Conservation (phyloP, 179 eudicot species). For the Monotropa hypopitys region DNA sequence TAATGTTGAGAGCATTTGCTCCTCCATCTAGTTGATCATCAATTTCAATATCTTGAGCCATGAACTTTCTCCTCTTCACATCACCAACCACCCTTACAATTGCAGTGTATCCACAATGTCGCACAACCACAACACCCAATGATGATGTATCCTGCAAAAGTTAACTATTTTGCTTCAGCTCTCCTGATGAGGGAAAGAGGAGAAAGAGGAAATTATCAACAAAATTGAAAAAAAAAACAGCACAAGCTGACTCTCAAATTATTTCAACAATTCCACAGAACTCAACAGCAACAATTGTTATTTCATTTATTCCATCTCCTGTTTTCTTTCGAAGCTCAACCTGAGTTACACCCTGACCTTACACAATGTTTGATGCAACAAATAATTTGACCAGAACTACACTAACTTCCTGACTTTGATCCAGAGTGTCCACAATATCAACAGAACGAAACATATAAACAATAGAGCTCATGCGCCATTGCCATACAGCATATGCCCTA, state of each 20-base stretch:
- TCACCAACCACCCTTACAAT: slow-evolving; percentile 64
- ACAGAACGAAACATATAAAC: neutral
- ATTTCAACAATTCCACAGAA: neutral
- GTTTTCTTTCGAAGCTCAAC: neutral
- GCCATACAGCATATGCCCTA: neutral
- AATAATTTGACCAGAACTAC: neutral
- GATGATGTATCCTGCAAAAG: slow-evolving; percentile 66
- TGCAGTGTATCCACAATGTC: slow-evolving; percentile 76
- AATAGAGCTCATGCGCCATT: neutral
- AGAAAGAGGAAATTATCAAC: neutral
- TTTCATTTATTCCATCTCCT: neutral
- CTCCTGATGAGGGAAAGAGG: slow-evolving; percentile 1
- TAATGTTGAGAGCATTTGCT: slow-evolving; percentile 82
- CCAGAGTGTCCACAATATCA: neutral
- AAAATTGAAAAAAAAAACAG: neutral
- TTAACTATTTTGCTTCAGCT: slow-evolving; percentile 9
- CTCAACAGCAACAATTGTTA: neutral
- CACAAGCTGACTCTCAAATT: neutral
- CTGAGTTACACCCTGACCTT: neutral
- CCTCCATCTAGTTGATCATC: slow-evolving; percentile 97
- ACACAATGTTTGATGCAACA: neutral
- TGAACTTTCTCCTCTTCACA: slow-evolving; percentile 38
- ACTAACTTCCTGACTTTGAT: neutral
- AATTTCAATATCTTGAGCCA: slow-evolving; percentile 44
- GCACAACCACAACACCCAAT: slow-evolving; percentile 55